phyloP scores from a whole-genome alignment of 78 protist genomes.

The Salpingoeca rosetta region DNA sequence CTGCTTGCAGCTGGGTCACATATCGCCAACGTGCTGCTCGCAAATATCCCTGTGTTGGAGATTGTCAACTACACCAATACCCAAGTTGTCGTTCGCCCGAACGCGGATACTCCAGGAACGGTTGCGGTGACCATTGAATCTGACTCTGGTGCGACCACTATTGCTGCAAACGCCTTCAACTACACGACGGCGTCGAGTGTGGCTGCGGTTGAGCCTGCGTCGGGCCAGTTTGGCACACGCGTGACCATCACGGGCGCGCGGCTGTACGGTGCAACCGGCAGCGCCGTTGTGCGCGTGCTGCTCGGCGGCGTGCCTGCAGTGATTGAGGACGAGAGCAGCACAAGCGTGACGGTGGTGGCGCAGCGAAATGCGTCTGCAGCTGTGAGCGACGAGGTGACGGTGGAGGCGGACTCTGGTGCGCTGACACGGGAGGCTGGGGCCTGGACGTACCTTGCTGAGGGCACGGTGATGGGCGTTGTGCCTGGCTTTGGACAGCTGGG shows the following conservation, averaged over 20 bases:
- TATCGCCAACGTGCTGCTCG: neutral
- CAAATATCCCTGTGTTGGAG: neutral
- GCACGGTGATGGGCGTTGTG: neutral
- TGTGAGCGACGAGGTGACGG: too few species aligned
- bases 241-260: neutral
- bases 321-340: neutral
- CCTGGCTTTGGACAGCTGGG: neutral
- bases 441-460: neutral
- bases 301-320: neutral
- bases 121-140: neutral
- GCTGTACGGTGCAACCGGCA: too few species aligned
- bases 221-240: neutral
- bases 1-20: neutral
- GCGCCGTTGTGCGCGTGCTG: neutral
- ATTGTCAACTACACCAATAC: too few species aligned
- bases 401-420: neutral
- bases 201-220: neutral
- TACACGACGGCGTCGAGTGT: neutral
- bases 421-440: neutral
- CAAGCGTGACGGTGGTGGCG: neutral
- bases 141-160: neutral
- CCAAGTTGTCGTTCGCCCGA: too few species aligned
- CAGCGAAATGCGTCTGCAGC: too few species aligned
- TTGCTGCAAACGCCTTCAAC: neutral
- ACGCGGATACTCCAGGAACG: neutral